Evolutionary conservation across 2,329 filamentous ascomycete genomes (phyloP).

Genomic region (Corynespora cassiicola): DNA sequence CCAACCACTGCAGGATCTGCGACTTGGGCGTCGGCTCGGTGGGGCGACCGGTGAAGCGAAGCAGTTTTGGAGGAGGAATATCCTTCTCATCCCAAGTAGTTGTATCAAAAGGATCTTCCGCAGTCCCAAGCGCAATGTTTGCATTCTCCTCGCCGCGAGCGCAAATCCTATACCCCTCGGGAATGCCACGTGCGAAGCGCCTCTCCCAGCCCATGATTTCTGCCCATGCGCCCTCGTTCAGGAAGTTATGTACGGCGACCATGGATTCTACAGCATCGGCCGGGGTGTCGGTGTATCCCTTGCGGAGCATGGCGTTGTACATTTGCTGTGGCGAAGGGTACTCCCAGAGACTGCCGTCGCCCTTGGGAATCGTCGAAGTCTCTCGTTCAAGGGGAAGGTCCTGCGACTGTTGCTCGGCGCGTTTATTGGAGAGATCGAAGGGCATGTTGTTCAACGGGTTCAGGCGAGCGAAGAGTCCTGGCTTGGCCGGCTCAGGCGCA

Average conservation of each 20-base stretch:
- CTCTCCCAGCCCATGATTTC: constrained; percentile 96
- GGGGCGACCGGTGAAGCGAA: constrained; percentile 89
- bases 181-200: constrained; percentile 78
- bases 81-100: constrained; percentile 43
- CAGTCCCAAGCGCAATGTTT: constrained; percentile 56
- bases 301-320: constrained; percentile 97
- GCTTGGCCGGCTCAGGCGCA: constrained; percentile 35
- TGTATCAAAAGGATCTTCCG: constrained; percentile 39
- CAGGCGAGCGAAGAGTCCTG: constrained; percentile 68
- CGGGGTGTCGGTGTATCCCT: constrained; percentile 94
- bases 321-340: constrained; percentile 99
- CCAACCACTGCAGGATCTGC: constrained; percentile 79
- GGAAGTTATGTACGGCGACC: constrained; percentile 97
- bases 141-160: constrained; percentile 74
- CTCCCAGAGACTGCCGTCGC: constrained; percentile 84
- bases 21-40: constrained; percentile 92
- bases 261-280: constrained; percentile 93
- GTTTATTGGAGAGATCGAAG: constrained; percentile 79
- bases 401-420: constrained; percentile 73
- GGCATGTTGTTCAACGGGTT: constrained; percentile 98
- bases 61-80: constrained; percentile 69
- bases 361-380: constrained; percentile 88
- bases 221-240: constrained; percentile 96
- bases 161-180: constrained; percentile 75
- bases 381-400: constrained; percentile 82